phyloP scores from a whole-genome alignment of 2,329 filamentous ascomycete species.

The Ilyonectria sp. region DNA sequence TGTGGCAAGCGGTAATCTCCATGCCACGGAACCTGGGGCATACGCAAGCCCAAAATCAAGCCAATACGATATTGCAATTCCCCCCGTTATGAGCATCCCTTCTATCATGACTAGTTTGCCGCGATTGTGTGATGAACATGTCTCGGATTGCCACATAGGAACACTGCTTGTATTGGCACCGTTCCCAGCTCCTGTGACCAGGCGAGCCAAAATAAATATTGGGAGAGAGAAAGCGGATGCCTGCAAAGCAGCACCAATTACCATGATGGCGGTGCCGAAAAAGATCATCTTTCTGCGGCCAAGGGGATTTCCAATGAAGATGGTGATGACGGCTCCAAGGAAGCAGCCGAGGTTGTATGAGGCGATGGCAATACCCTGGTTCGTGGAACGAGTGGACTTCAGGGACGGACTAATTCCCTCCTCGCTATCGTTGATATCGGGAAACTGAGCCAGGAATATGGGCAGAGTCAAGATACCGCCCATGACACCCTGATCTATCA shows the following conservation, averaged over 20 bases:
- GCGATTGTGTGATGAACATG: constrained; percentile 69
- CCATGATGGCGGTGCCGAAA: constrained; percentile 70
- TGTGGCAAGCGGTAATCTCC: constrained; percentile 73
- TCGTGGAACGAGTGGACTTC: constrained; percentile 62
- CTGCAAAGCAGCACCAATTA: constrained; percentile 73
- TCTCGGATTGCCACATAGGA: constrained; percentile 75
- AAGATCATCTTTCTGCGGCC: constrained; percentile 73
- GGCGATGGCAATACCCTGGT: constrained; percentile 69
- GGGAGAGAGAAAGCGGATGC: constrained; percentile 62
- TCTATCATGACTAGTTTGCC: constrained; percentile 75
- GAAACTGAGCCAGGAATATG: constrained; percentile 71
- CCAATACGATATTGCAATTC: constrained; percentile 73
- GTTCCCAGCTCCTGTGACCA: constrained; percentile 72
- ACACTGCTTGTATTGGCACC: constrained; percentile 70
- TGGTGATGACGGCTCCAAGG: constrained; percentile 75
- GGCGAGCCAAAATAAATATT: constrained; percentile 49
- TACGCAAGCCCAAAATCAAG: constrained; percentile 72
- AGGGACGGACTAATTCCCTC: constrained; percentile 54
- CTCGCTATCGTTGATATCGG: constrained; percentile 63
- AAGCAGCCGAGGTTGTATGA: constrained; percentile 75
- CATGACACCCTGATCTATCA: constrained; percentile 81
- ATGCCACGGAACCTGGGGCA: constrained; percentile 56
- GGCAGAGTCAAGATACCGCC: constrained; percentile 80
- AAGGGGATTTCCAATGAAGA: constrained; percentile 75
- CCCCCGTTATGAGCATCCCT: constrained; percentile 70